These are phyloP conservation scores for Euphrasia confusa DNA, from an alignment of 257 asterid genomes.

Conservation along the genomic window DNA sequence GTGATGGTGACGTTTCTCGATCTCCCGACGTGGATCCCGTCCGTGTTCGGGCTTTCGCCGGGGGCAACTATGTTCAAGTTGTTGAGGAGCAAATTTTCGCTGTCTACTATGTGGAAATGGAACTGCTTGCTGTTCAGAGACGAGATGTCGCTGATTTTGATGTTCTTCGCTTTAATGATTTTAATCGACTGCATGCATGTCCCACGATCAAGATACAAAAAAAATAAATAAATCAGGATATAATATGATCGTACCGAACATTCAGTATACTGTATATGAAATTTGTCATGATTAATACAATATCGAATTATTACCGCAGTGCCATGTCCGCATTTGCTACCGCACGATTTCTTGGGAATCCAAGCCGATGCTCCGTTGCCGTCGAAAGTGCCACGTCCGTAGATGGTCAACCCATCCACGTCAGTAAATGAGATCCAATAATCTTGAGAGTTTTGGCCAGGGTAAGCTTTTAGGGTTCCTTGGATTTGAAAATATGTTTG, in stretches of 20 bases:
- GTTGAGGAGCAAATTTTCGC: background rate
- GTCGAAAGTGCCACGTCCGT: constrained; percentile 24
- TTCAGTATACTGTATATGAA: no score
- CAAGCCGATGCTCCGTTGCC: constrained; percentile 27
- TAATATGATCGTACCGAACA: no score
- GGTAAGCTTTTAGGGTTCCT: constrained; percentile 26
- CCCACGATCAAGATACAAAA: no score
- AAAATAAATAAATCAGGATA: no score
- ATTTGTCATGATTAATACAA: no score
- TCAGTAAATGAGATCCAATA: constrained; percentile 18
- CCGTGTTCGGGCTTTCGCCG: constrained; percentile 29
- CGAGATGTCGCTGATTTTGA: constrained; percentile 1
- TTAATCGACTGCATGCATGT: background rate
- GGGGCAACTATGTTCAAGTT: constrained; percentile 22
- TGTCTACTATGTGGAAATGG: constrained; percentile 2
- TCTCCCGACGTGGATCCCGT: constrained; percentile 26
- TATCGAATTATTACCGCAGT: constrained; percentile 22
- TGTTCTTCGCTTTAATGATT: background rate
- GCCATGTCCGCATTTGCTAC: background rate
- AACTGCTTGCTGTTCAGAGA: constrained; percentile 28
- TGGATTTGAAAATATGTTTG: background rate
- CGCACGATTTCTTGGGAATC: background rate
- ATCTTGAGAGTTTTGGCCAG: background rate
- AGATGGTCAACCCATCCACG: constrained; percentile 3
- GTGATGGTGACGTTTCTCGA: constrained; percentile 10